Base-by-base conservation (phyloP, 164 flowering plant species). In the Euptelea pleiosperma region DNA sequence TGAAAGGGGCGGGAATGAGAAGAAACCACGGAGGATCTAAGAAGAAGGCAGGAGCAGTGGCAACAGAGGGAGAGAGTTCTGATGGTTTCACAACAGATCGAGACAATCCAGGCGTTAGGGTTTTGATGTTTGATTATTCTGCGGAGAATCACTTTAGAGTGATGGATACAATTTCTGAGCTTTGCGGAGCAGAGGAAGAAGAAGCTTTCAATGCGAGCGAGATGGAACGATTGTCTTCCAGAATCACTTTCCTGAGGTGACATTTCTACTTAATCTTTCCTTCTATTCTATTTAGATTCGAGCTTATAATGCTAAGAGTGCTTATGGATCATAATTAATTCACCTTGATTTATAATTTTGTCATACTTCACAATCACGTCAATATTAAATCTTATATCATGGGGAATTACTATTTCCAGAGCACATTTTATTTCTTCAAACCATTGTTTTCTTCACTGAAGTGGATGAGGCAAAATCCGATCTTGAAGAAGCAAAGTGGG, bases 61-160 rank as follows among this genome's bases (percentile, higher is more conserved):
- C 19, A 6, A 25, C 19, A 29, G 63, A 50, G 48, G 57, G 57
- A 12, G 21, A 51, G 44, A 40, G 4, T 47, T 46, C 42, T 34
- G 28, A 19, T 12, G 64, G 34, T 41, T 55, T 8, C 48, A 22
- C 42, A 3, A 19, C 26, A 16, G 63, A 62, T 18, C 33, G 6
- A 15, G 43, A 30, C 25, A 10, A 18, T 26, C 52, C 46, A 0
- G 70, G 62, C 35, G 65, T 79, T 33, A 22, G 25, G 30, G 85
- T 83, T 42, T 81, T 78, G 6, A 12, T 43, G 55, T 87, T 91
- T 51, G 91, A 86, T 69, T 54, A 70, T 52, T 79, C 84, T 1
- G 71, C 68, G 3, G 84, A 84, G 62, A 83, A 77, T 66, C 82
- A 87, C 71, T 77, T 91, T 46, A 69, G 52, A 34, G 77, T 75